Conservation (phyloP, 495 filamentous ascomycete genomes). For the Hypoxylon fragiforme region DNA sequence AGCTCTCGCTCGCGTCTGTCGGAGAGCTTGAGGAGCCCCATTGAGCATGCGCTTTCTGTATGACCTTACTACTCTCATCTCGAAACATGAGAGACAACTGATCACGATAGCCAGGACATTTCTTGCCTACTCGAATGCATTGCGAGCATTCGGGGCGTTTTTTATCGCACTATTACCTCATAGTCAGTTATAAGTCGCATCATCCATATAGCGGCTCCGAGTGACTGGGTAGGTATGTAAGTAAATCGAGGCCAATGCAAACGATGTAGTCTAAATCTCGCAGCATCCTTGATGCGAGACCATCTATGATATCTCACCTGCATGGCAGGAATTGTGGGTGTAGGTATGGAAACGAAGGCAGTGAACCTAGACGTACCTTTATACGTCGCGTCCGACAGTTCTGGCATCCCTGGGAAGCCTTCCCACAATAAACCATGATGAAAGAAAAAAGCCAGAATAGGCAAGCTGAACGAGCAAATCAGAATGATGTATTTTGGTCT, state of each 20-base stretch:
- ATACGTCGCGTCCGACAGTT: constrained; percentile 68
- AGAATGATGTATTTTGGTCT: constrained; percentile 17
- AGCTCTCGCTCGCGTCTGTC: constrained; percentile 23
- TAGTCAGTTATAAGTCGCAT: constrained; percentile 20
- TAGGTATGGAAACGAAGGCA: constrained; percentile 7
- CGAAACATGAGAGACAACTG: constrained; percentile 71
- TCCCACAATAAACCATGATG: constrained; percentile 74
- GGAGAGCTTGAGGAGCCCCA: constrained; percentile 46
- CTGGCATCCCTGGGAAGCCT: constrained; percentile 69
- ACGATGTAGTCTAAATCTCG: constrained; percentile 8
- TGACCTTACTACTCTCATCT: constrained; percentile 70
- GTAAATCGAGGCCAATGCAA: constrained; percentile 4
- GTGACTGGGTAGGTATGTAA: constrained; percentile 14
- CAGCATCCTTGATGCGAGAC: constrained; percentile 6
- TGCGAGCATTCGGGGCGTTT: constrained; percentile 66
- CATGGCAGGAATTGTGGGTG: constrained; percentile 17
- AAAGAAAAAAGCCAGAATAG: constrained; percentile 28
- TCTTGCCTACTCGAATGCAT: constrained; percentile 58
- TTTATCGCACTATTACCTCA: constrained; percentile 62
- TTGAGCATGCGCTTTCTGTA: constrained; percentile 63
- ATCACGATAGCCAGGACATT: constrained; percentile 72
- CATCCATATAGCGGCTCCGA: constrained; percentile 10
- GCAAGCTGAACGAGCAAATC: constrained; percentile 35
- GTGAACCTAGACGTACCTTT: constrained; percentile 50
- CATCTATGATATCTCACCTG: constrained; percentile 9